These are phyloP conservation scores for Blastobotrys arbuscula DNA, from an alignment of 1,139 yeast species.

Conservation along the genomic window DNA sequence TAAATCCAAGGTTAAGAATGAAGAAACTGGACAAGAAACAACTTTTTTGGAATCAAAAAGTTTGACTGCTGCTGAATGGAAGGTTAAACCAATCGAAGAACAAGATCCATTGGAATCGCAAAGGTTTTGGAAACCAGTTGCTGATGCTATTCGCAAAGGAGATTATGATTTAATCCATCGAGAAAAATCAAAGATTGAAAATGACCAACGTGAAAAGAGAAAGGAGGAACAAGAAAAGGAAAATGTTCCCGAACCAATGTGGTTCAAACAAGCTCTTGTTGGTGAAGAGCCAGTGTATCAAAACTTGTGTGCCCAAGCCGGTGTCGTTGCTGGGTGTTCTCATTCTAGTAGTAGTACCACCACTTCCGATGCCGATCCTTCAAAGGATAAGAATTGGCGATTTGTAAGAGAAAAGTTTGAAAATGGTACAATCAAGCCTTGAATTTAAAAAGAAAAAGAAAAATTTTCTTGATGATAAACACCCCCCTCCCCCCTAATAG, in stretches of 20 bases:
- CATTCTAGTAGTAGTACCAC: slow-evolving; percentile 14
- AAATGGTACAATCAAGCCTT: slow-evolving; percentile 25
- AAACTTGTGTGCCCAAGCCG: slow-evolving; percentile 18
- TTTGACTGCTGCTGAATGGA: slow-evolving; percentile 47
- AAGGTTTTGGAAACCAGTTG: slow-evolving; percentile 81
- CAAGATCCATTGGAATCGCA: slow-evolving; percentile 76
- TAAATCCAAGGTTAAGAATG: slow-evolving; percentile 44
- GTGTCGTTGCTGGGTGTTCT: slow-evolving; percentile 23
- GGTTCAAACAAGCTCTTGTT: slow-evolving; percentile 45
- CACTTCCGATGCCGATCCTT: slow-evolving; percentile 22
- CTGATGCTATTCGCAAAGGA: slow-evolving; percentile 73
- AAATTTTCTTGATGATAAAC: too few species aligned
- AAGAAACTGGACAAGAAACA: slow-evolving; percentile 37
- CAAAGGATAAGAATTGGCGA: slow-evolving; percentile 27
- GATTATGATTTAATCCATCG: slow-evolving; percentile 67
- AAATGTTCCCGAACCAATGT: slow-evolving; percentile 62
- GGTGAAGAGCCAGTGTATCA: slow-evolving; percentile 22
- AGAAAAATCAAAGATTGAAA: slow-evolving; percentile 75
- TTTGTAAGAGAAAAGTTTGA: slow-evolving; percentile 26
- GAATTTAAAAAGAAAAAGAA: too few species aligned
- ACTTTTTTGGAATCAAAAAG: slow-evolving; percentile 66
- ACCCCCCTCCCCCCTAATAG: too few species aligned
- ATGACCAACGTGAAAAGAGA: slow-evolving; percentile 74
- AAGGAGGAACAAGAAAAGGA: slow-evolving; percentile 62
- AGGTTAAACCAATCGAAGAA: slow-evolving; percentile 72